A percentile compares a stretch with the other conserved stretches of the same genome.
phyloP scores from a whole-genome alignment of 352 stramenopile species.

The Phytopythium kandeliae region DNA sequence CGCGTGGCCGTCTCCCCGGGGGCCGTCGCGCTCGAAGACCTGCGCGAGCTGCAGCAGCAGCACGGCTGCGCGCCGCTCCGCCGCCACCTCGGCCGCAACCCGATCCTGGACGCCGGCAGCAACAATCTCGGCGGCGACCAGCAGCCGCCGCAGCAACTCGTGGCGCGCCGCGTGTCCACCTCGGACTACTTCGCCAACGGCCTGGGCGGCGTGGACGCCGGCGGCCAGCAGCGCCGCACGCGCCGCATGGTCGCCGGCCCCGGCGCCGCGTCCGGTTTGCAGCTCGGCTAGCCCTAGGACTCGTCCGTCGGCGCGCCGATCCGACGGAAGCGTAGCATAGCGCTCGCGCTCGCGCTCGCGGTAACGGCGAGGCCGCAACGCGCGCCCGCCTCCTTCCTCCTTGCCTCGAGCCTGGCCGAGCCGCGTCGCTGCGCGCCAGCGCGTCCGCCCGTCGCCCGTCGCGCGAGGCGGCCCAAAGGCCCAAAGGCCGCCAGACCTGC shows the following conservation, averaged over 20 bases:
- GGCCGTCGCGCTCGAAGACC: constrained; percentile 25
- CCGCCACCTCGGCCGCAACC: not conserved
- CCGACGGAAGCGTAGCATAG: too few relatives aligned
- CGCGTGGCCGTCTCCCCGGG: constrained; percentile 30
- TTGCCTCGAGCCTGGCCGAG: too few relatives aligned
- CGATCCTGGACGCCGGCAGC: constrained; percentile 1
- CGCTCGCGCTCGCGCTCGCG: too few relatives aligned
- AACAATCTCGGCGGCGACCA: too few relatives aligned
- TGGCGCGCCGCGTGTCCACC: not conserved
- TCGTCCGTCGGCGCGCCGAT: too few relatives aligned
- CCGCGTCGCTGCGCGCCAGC: too few relatives aligned
- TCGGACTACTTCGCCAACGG: constrained; percentile 38
- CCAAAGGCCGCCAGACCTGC: too few relatives aligned
- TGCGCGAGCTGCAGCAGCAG: constrained; percentile 25
- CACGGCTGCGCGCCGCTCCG: constrained; percentile 4
- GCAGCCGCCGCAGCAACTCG: not conserved
- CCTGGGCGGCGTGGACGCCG: constrained; percentile 22
- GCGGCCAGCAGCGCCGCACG: constrained; percentile 28
- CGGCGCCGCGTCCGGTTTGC: constrained; percentile 35
- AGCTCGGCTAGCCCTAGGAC: constrained; percentile 53
- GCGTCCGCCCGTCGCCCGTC: too few relatives aligned
- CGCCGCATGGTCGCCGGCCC: constrained; percentile 39
- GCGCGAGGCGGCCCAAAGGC: too few relatives aligned
- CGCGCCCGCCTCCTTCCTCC: too few relatives aligned
- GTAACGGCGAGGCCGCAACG: too few relatives aligned